Percentiles rank a stretch among this genome's conserved stretches.
phyloP scores from a whole-genome alignment of 805 yeast species.

The Nakazawaea ishiwadae region DNA sequence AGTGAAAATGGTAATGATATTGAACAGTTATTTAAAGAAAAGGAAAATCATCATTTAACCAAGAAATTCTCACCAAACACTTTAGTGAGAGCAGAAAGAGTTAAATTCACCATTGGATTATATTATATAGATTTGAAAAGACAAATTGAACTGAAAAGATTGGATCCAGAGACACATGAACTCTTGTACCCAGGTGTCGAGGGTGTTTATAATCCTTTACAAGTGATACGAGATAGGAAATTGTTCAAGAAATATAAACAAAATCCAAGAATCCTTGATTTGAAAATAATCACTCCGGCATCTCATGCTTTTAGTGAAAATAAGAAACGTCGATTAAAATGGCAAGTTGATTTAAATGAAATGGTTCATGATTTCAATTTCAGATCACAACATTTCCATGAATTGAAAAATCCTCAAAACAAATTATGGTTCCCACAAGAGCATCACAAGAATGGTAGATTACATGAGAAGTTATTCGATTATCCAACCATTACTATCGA shows the following conservation, averaged over 20 bases:
- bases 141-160: conserved; percentile 24
- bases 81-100: conserved; percentile 43
- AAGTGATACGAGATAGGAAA: conserved; percentile 69
- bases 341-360: conserved; percentile 67
- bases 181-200: conserved; percentile 46
- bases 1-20: conserved; percentile 6
- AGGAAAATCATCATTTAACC: conserved; percentile 4
- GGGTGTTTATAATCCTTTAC: conserved; percentile 77
- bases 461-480: conserved; percentile 23
- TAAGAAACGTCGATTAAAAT: conserved; percentile 32
- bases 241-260: conserved; percentile 48
- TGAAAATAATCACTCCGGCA: conserved; percentile 54
- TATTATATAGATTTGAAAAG: conserved; percentile 46
- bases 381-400: conserved; percentile 53
- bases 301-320: conserved; percentile 56
- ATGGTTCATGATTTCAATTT: conserved; percentile 51
- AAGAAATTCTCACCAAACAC: conserved; percentile 30
- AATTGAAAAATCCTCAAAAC: conserved; percentile 40
- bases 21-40: conserved; percentile 9
- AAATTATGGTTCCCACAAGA: conserved; percentile 46
- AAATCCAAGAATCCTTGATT: conserved; percentile 36
- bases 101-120: conserved; percentile 40
- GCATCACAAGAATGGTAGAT: conserved; percentile 12
- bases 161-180: conserved; percentile 19
- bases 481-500: conserved; percentile 14